A percentile compares a stretch with the other conserved stretches of the same genome.
Evolutionary conservation across 768 basidiomycete genomes (phyloP).

Genomic region (Candolleomyces aberdarensis): DNA sequence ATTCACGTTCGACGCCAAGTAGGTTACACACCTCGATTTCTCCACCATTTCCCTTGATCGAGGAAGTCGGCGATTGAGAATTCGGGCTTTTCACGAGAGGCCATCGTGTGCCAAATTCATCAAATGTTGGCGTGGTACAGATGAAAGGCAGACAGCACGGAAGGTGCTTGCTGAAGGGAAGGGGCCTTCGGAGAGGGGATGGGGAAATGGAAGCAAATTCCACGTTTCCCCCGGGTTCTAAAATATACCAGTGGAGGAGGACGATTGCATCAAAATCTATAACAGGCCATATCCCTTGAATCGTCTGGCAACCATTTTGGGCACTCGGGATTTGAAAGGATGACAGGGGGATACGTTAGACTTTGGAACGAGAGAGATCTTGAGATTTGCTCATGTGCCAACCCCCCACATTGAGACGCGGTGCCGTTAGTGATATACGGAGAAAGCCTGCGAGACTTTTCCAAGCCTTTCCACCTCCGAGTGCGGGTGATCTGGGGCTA

Average conservation of each 20-base stretch:
- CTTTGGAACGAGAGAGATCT: neutral
- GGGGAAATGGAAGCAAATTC: slow-evolving; percentile 1
- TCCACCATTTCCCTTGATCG: slow-evolving; percentile 60
- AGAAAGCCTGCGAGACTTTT: slow-evolving; percentile 3
- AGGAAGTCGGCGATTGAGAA: slow-evolving; percentile 61
- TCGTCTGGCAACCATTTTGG: slow-evolving; percentile 5
- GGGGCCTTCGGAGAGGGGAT: neutral
- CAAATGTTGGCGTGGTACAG: slow-evolving; percentile 1
- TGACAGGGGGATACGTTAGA: neutral
- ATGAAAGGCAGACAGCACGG: slow-evolving; percentile 2
- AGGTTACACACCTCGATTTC: slow-evolving; percentile 45
- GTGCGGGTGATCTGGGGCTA: neutral
- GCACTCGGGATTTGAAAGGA: neutral
- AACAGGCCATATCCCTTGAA: slow-evolving; percentile 3
- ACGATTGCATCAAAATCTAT: neutral
- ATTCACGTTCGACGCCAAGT: neutral
- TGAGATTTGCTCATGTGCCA: slow-evolving; percentile 1
- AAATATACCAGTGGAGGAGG: neutral
- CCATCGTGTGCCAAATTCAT: slow-evolving; percentile 11
- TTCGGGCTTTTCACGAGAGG: slow-evolving; percentile 33
- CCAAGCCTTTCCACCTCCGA: neutral
- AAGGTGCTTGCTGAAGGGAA: neutral
- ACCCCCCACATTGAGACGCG: neutral
- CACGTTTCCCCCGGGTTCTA: slow-evolving; percentile 4
- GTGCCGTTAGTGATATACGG: slow-evolving; percentile 1